Base-by-base conservation (phyloP, 306 rosid species). In the Sicyos edulis region DNA sequence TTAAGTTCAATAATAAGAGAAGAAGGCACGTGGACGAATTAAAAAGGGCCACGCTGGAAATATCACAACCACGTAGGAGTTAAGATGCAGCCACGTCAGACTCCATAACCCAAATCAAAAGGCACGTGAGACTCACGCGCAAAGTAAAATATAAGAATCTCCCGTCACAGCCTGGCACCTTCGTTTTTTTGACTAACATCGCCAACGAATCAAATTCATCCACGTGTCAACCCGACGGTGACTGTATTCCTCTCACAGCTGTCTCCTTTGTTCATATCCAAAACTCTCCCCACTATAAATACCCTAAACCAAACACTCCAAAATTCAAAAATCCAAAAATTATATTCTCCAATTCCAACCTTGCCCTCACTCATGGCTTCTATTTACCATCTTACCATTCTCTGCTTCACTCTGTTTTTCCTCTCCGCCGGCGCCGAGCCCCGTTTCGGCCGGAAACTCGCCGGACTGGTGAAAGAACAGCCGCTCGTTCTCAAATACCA, bases 401-500 rank as follows among this genome's bases (percentile, higher is more conserved):
- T 70, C 81, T 7, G 40, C 12, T 55, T 4, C 58, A 17, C 54
- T 13, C 74, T 70, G 24, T 69, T 12, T 11, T 76, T 19, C 14
- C 59, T 49, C 37, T 34, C 72, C 7, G 17, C 24, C 51, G 53
- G 34, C 17, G 26, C 71, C 40, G 10, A 13, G 1, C 72, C 5
- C 12, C 12, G 12, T 13, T n/a, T 20, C 14, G 45, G 73, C 44
- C 58, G 87, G 54, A 80, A 75, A 67, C 85, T 78, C 54, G 24
- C 80, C 0, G 95, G 74, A 32, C 80, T 87, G 0, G 97, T 93
- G 0, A 52, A 93, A 37, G 75, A 93, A 24, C 96, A 88, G 67
- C 98, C 96, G 1, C 71, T 90, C 13, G 82, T 88, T 0, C 87
- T 92, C n/a, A 81, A 83, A 32, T 93, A 93, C 77, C 98, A 93